phyloP scores from a whole-genome alignment of 75 land plant genomes.

The Cryptomeria japonica region DNA sequence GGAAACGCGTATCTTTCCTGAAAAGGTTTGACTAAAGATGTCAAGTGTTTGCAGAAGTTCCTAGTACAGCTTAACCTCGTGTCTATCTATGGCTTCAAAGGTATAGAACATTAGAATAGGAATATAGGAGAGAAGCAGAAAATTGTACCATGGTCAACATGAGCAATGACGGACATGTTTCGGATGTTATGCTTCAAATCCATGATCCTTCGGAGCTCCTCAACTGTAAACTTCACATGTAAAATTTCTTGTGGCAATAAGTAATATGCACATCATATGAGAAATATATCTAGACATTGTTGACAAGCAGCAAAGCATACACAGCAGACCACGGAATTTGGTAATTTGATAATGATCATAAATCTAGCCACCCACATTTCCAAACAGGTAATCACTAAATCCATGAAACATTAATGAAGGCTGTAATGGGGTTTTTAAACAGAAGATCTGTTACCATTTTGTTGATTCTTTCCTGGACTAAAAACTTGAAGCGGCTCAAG shows the following conservation, averaged over 20 bases:
- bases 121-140: background rate
- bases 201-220: conserved; percentile 80
- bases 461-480: too few relatives aligned
- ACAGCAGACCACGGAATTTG: background rate
- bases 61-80: background rate
- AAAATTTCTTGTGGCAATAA: background rate
- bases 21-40: background rate
- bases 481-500: too few relatives aligned
- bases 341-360: too few relatives aligned
- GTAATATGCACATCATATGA: too few relatives aligned
- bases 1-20: background rate
- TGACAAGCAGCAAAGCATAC: background rate
- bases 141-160: conserved; percentile 79
- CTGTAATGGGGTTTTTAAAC: too few relatives aligned
- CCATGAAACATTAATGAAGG: too few relatives aligned
- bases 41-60: background rate
- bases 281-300: background rate
- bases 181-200: conserved; percentile 79
- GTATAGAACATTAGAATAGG: background rate
- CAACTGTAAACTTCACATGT: conserved; percentile 93
- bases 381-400: background rate
- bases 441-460: too few relatives aligned
- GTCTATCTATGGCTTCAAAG: background rate
- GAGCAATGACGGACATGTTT: conserved; percentile 92
- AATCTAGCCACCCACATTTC: background rate